These are phyloP conservation scores for Fremontodendron californicum DNA, from an alignment of 345 rosid species.

Conservation along the genomic window DNA sequence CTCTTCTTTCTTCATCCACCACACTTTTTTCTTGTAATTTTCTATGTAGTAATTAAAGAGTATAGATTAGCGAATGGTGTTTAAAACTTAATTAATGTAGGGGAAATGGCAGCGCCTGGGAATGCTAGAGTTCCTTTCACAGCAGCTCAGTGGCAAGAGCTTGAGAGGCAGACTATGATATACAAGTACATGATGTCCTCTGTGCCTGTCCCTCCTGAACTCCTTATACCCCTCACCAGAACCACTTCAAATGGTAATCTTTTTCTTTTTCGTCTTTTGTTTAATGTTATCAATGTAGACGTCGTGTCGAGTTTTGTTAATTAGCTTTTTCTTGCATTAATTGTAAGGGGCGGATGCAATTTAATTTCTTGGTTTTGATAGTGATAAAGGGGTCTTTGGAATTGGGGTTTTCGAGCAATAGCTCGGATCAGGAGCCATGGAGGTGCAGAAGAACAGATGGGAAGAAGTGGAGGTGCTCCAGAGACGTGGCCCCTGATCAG, in stretches of 20 bases:
- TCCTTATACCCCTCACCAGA: constrained; percentile 38
- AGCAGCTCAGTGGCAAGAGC: constrained; percentile 55
- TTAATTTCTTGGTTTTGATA: constrained; percentile 11
- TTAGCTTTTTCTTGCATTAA: neutral
- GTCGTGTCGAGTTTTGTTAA: neutral
- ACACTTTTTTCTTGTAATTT: neutral
- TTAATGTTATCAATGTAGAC: neutral
- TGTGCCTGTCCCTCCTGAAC: constrained; percentile 52
- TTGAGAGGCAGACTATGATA: constrained; percentile 52
- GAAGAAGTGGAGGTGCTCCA: constrained; percentile 78
- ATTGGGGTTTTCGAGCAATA: constrained; percentile 31
- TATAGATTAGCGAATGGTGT: neutral
- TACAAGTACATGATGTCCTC: constrained; percentile 54
- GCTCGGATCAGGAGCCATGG: constrained; percentile 61
- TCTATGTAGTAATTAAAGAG: neutral
- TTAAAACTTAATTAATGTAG: constrained; percentile 21
- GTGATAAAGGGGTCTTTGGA: constrained; percentile 14
- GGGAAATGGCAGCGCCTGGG: constrained; percentile 43
- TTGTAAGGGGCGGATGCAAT: neutral
- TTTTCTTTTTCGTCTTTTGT: neutral
- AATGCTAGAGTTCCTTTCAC: constrained; percentile 43
- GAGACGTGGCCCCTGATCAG: constrained; percentile 65
- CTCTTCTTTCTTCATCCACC: constrained; percentile 16
- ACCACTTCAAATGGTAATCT: constrained; percentile 21
- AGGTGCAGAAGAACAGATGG: constrained; percentile 77